These are phyloP conservation scores for Mortierella alpina DNA, from an alignment of 192 early-diverging fungal species.

Conservation along the genomic window DNA sequence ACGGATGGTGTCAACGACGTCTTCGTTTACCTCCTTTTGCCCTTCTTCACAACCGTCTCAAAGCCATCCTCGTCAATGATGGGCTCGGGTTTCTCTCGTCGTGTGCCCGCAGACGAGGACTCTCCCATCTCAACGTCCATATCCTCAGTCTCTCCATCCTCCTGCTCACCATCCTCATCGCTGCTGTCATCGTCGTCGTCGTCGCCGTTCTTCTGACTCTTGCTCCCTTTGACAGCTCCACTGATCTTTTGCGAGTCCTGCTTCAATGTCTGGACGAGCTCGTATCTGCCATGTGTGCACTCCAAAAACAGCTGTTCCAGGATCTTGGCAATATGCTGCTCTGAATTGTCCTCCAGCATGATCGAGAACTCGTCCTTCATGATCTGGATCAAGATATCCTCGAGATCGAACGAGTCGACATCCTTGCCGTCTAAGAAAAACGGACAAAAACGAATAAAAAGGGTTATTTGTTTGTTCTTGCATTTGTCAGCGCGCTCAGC, in stretches of 20 bases:
- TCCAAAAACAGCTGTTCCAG: constrained; percentile 55
- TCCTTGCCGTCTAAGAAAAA: constrained; percentile 64
- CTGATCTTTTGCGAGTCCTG: constrained; percentile 46
- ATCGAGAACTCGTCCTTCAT: constrained; percentile 70
- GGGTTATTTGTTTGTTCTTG: not conserved
- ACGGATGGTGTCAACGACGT: no score
- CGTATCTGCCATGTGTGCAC: constrained; percentile 59
- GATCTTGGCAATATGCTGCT: constrained; percentile 62
- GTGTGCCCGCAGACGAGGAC: constrained; percentile 17
- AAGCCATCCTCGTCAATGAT: constrained; percentile 61
- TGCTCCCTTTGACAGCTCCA: constrained; percentile 28
- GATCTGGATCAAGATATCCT: constrained; percentile 63
- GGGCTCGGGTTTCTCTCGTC: constrained; percentile 50
- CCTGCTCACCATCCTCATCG: constrained; percentile 45
- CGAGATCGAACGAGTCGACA: constrained; percentile 62
- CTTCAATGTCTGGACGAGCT: constrained; percentile 41
- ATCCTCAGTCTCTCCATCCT: constrained; percentile 26
- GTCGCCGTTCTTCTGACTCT: constrained; percentile 20
- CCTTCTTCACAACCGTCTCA: constrained; percentile 55
- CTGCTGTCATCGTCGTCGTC: constrained; percentile 34
- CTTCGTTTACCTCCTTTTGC: constrained; percentile 20
- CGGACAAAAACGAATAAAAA: not conserved
- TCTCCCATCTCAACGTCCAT: constrained; percentile 58
- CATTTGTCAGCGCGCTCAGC: no score
- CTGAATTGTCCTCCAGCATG: constrained; percentile 66